Conservation (phyloP, 2,329 filamentous ascomycete genomes). For the Botrytis hyacinthi region DNA sequence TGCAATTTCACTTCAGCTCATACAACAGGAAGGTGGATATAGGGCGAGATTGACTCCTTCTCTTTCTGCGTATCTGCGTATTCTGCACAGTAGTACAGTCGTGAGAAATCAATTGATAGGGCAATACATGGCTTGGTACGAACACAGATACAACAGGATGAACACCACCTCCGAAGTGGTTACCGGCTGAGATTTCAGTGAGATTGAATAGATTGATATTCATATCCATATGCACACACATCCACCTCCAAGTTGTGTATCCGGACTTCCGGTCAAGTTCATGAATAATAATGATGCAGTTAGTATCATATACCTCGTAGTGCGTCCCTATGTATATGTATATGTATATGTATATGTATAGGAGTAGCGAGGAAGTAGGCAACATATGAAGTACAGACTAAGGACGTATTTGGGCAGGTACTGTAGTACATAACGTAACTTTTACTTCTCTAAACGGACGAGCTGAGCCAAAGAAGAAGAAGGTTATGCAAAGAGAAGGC, state of each 20-base stretch:
- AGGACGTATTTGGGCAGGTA: neutral
- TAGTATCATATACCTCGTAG: neutral
- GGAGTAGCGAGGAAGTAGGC: neutral
- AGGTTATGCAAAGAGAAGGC: neutral
- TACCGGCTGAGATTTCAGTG: constrained; percentile 1
- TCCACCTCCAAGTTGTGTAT: neutral
- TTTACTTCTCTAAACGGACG: neutral
- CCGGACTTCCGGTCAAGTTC: neutral
- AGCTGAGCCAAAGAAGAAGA: neutral
- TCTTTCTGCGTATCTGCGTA: constrained; percentile 8
- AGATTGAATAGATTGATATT: constrained; percentile 2
- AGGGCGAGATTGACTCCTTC: neutral
- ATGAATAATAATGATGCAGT: neutral
- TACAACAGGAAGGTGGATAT: constrained; percentile 18
- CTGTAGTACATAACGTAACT: neutral
- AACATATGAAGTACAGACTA: neutral
- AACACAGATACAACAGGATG: constrained; percentile 1
- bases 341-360: neutral
- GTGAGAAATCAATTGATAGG: neutral
- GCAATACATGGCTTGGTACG: neutral
- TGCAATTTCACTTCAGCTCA: constrained; percentile 12
- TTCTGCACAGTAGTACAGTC: neutral
- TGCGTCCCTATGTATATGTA: neutral
- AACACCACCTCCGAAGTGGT: neutral
- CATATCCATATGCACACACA: neutral